phyloP scores from a whole-genome alignment of 2,329 filamentous ascomycete species.

The Lojkania enalia region DNA sequence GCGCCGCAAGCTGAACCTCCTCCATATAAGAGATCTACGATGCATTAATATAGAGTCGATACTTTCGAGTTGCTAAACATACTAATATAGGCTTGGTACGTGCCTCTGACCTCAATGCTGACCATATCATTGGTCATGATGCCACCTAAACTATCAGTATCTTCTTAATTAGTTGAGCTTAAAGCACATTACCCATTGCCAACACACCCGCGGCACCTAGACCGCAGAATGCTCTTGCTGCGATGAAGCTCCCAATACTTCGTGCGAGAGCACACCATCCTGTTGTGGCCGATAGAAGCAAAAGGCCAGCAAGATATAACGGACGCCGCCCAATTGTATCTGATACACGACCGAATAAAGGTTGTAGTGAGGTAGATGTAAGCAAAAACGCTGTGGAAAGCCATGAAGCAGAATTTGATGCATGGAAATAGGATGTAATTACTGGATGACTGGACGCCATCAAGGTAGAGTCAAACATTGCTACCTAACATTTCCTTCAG shows the following conservation, averaged over 20 bases:
- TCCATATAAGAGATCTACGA: conserved; percentile 65
- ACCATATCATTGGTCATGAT: conserved; percentile 76
- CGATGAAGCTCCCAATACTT: conserved; percentile 70
- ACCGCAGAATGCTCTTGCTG: conserved; percentile 71
- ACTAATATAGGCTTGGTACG: conserved; percentile 69
- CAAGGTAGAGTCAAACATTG: conserved; percentile 72
- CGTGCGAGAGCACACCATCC: conserved; percentile 69
- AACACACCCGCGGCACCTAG: conserved; percentile 73
- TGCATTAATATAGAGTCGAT: neutral
- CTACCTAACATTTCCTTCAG: conserved; percentile 35
- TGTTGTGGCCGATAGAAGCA: conserved; percentile 66
- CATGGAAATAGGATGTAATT: conserved; percentile 77
- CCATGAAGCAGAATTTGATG: conserved; percentile 81
- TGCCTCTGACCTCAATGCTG: conserved; percentile 71
- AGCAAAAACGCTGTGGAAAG: conserved; percentile 78
- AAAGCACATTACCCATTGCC: conserved; percentile 56
- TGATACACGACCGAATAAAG: conserved; percentile 72
- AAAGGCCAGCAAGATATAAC: conserved; percentile 66
- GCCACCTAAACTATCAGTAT: conserved; percentile 38
- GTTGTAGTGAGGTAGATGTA: conserved; percentile 75
- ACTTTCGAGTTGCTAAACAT: neutral
- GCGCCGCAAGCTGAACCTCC: conserved; percentile 59
- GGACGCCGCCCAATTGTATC: conserved; percentile 72
- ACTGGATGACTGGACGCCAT: conserved; percentile 82
- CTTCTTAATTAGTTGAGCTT: neutral